Evolutionary conservation across 306 rosid species (phyloP).

Genomic region (Erythrophleum fordii): DNA sequence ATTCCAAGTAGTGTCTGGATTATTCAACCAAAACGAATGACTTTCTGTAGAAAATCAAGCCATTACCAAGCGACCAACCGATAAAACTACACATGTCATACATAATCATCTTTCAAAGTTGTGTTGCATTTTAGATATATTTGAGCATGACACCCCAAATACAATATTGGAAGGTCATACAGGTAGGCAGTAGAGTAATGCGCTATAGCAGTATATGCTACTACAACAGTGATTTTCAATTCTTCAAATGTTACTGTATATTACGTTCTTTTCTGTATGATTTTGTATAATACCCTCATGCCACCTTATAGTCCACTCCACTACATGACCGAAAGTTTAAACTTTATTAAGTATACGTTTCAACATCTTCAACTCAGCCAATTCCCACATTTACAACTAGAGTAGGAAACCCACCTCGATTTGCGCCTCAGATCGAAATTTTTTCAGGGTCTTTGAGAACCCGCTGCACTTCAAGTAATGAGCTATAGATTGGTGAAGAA

Average conservation of each 20-base stretch:
- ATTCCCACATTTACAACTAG: background rate
- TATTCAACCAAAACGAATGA: background rate
- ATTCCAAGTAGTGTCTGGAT: background rate
- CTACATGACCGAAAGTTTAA: background rate
- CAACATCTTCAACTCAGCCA: background rate
- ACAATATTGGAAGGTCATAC: background rate
- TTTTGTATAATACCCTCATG: background rate
- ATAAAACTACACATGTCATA: background rate
- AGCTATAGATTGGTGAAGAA: conserved; percentile 56
- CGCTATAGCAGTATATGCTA: background rate
- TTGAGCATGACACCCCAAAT: background rate
- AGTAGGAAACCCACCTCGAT: conserved; percentile 43
- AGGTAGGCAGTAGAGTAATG: background rate
- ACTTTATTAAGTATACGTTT: background rate
- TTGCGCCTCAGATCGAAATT: conserved; percentile 58
- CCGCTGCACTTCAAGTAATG: conserved; percentile 52
- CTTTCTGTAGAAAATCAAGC: background rate
- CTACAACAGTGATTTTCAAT: background rate
- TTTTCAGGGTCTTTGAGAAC: conserved; percentile 64
- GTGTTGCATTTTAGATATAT: background rate
- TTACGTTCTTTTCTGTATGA: background rate
- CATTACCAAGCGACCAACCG: background rate
- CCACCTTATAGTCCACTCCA: background rate
- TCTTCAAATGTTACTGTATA: background rate
- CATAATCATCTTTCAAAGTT: background rate